phyloP scores from a whole-genome alignment of 345 rosid genomes.

The Linum trigynum region DNA sequence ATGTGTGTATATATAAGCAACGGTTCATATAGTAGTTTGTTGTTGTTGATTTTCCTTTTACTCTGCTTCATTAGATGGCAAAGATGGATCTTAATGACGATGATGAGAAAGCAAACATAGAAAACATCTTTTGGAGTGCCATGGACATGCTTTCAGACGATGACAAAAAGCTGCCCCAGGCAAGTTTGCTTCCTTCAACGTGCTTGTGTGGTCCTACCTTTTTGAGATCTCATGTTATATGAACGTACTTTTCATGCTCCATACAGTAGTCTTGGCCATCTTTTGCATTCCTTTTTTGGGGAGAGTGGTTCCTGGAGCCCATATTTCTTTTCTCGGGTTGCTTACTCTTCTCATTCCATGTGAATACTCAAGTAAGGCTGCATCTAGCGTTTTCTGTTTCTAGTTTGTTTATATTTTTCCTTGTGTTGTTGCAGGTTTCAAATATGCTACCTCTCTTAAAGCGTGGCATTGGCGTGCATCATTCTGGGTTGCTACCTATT shows the following conservation, averaged over 20 bases:
- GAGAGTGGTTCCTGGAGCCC: too few species aligned
- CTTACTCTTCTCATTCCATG: background rate
- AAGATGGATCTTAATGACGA: constrained; percentile 90
- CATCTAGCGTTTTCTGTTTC: background rate
- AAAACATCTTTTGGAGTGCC: constrained; percentile 88
- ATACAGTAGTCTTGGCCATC: too few species aligned
- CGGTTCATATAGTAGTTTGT: background rate
- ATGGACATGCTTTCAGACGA: constrained; percentile 97
- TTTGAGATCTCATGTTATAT: background rate
- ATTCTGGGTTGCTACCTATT: constrained; percentile 97
- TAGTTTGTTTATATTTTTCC: background rate
- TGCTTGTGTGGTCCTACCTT: constrained; percentile 7
- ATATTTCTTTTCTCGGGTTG: background rate
- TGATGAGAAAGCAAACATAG: constrained; percentile 75
- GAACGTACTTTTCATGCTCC: too few species aligned
- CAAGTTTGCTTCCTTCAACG: constrained; percentile 30
- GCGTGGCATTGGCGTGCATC: constrained; percentile 98
- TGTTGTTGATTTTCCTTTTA: background rate
- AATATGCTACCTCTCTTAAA: constrained; percentile 89
- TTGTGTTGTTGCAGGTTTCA: constrained; percentile 48
- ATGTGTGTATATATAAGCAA: background rate
- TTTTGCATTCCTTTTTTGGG: too few species aligned
- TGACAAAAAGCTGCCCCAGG: constrained; percentile 99
- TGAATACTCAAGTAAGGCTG: background rate
- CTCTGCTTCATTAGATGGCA: constrained; percentile 51